These are phyloP conservation scores for Botrytis porri DNA, from an alignment of 2,329 filamentous ascomycete genomes.

Conservation along the genomic window DNA sequence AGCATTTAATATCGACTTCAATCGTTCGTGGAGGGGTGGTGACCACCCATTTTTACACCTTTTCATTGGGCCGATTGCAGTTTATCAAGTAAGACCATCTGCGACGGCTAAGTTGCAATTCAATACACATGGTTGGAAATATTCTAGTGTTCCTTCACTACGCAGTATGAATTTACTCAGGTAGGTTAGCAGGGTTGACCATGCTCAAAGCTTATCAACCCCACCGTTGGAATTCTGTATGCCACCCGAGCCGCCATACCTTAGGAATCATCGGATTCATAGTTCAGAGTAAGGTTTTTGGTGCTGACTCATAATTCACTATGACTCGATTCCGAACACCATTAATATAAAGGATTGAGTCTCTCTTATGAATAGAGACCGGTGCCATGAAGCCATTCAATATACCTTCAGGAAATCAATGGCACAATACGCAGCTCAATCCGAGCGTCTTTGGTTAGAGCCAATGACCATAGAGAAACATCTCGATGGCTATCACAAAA, in stretches of 20 bases:
- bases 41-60: background rate
- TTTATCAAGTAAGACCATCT: background rate
- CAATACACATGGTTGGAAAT: background rate
- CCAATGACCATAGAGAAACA: constrained; percentile 26
- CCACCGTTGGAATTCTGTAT: background rate
- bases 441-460: constrained; percentile 29
- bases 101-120: background rate
- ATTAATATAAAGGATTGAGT: background rate
- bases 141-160: background rate
- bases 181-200: background rate
- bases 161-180: background rate
- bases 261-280: background rate
- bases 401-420: background rate
- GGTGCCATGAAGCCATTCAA: background rate
- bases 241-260: background rate
- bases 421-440: constrained; percentile 25
- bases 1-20: background rate
- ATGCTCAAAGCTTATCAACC: background rate
- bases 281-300: background rate
- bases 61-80: background rate
- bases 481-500: constrained; percentile 25
- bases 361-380: background rate
- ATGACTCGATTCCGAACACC: background rate
- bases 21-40: background rate
- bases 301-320: background rate